phyloP scores from a whole-genome alignment of 257 asterid genomes.

The Nicotiana undulata region DNA sequence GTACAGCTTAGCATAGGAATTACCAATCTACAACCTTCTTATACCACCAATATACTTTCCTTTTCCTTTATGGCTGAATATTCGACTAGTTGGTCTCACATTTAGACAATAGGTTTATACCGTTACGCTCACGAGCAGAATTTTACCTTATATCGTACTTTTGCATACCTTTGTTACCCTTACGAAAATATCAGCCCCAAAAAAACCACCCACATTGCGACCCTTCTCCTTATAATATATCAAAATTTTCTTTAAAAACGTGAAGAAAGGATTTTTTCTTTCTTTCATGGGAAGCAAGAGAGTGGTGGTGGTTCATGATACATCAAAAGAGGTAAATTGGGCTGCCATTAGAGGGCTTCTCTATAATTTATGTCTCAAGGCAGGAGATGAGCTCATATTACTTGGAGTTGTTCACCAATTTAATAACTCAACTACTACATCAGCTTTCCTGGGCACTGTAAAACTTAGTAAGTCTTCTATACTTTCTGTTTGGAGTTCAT shows the following conservation, averaged over 20 bases:
- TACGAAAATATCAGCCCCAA: fast-evolving
- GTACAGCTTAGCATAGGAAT: neutral
- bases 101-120: no score
- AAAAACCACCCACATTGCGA: neutral
- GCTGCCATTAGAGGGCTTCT: constrained; percentile 23
- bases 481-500: no score
- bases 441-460: constrained; percentile 8
- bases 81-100: neutral
- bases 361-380: constrained; percentile 17
- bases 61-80: neutral
- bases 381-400: constrained; percentile 42
- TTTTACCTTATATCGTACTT: neutral
- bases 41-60: neutral
- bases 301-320: constrained; percentile 35
- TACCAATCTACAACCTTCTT: neutral
- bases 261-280: neutral
- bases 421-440: constrained; percentile 10
- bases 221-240: neutral
- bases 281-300: constrained; percentile 26
- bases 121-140: neutral
- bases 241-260: no score
- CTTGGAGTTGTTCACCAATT: constrained; percentile 32
- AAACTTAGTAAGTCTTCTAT: constrained; percentile 18
- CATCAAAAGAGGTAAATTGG: constrained; percentile 34
- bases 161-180: neutral